Evolutionary conservation across 345 rosid species (phyloP), one percentile per base, ranked within the genome.

Genomic region (Camelina hispida): DNA sequence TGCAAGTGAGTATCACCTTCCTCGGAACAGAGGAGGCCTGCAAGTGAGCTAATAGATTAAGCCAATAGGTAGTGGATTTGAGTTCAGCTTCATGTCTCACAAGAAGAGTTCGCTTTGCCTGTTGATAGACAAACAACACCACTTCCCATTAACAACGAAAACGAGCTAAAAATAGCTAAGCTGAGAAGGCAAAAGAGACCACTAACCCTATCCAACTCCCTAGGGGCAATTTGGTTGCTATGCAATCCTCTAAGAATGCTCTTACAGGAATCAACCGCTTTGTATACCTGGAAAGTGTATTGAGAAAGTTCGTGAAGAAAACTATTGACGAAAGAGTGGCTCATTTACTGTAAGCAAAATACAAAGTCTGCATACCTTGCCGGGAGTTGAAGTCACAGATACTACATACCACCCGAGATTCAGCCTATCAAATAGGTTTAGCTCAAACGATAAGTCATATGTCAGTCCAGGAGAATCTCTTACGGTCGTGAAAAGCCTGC

Each of bases 11-110:
- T 38, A 62, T 78, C 75, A 92, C 97, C 97, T 96, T 93, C 79
- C 97, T 91, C 9, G 93, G 89, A 79, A 96, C 96, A 53, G 96
- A 89, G 56, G 96, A 83, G 69, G 97, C 97, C 85, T 96, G 99
- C 86, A 93, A 82, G 81, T 96, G 99, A 75, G 98, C 94, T 72
- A 96, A 81, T 75, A 96, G 82, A 61, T 97, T 97, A 68, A 96
- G 98, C 99, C 99, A 96, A 78, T 96, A 96, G 8, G 96, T 95
- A 83, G 93, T 96, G 78, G 99, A 93, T 85, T 96, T 96, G 18
- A 93, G 85, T 78, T 96, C 99, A 72, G 98, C 98, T 84, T 96
- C 99, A 82, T 96, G 99, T 70, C 98, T 89, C 99, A 96, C 91
- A 44, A 96, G 83, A 67, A 96, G 91, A 43, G 99, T 93, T 44